Percentiles rank a stretch among this genome's conserved stretches.
These are phyloP conservation scores for Tuber calosporum DNA, from an alignment of 495 filamentous ascomycete genomes.

Conservation along the genomic window DNA sequence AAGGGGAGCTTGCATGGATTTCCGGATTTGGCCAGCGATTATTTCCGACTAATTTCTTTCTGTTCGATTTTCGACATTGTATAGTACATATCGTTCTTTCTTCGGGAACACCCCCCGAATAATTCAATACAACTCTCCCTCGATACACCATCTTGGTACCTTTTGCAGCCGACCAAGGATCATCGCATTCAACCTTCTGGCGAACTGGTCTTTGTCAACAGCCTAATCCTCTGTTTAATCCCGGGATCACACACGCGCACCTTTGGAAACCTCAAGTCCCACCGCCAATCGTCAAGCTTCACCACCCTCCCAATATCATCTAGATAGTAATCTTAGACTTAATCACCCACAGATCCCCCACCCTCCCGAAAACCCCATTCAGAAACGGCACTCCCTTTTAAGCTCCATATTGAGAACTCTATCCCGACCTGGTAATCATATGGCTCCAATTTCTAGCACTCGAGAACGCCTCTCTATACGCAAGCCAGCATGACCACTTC, in stretches of 20 bases:
- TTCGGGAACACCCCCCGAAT: not conserved
- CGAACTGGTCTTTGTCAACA: not conserved
- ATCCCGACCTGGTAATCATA: constrained; percentile 2
- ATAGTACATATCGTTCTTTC: not conserved
- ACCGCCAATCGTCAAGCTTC: constrained; percentile 6
- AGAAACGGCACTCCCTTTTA: not conserved
- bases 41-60: not conserved
- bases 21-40: not conserved
- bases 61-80: not conserved
- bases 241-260: not conserved
- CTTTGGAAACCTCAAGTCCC: constrained; percentile 4
- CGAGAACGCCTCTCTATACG: not conserved
- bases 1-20: not conserved
- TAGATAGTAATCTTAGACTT: constrained; percentile 8
- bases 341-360: not conserved
- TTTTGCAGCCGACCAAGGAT: constrained; percentile 1
- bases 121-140: not conserved
- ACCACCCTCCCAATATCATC: not conserved
- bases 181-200: not conserved
- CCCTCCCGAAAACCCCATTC: constrained; percentile 10
- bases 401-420: constrained; percentile 3
- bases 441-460: constrained; percentile 1
- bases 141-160: not conserved
- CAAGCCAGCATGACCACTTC: not conserved
- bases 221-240: not conserved